These are phyloP conservation scores for Pestalotiopsis sp. DNA, from an alignment of 2,329 filamentous ascomycete species.

Conservation along the genomic window DNA sequence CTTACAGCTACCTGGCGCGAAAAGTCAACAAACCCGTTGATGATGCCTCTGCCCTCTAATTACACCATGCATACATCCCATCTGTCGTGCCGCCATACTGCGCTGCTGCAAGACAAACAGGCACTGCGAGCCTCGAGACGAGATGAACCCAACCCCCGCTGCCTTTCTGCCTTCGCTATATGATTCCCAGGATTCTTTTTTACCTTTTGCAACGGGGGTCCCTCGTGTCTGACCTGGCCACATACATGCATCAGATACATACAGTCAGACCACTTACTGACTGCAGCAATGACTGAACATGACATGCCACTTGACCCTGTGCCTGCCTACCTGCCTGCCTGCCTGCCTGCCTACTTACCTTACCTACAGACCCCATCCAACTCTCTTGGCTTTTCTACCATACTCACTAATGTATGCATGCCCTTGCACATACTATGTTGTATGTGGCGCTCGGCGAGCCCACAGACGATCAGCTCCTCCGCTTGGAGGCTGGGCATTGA, in stretches of 20 bases:
- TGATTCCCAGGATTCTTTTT: not conserved
- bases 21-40: not conserved
- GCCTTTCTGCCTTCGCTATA: not conserved
- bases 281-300: not conserved
- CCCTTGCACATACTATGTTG: slow-evolving; percentile 1
- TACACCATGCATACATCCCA: not conserved
- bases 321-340: too few relatives aligned
- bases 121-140: not conserved
- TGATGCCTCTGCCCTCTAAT: not conserved
- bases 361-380: not conserved
- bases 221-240: slow-evolving; percentile 2
- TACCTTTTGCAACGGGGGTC: not conserved
- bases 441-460: slow-evolving; percentile 7
- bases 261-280: not conserved
- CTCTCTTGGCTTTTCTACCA: not conserved
- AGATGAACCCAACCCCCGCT: slow-evolving; percentile 1
- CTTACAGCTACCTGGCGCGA: too few relatives aligned
- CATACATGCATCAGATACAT: not conserved
- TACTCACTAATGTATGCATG: not conserved
- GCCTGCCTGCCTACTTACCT: not conserved
- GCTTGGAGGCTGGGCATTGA: slow-evolving; percentile 1
- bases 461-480: not conserved
- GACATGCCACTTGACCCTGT: too few relatives aligned
- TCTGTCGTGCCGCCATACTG: not conserved
- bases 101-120: not conserved